phyloP scores from a whole-genome alignment of 2,329 filamentous ascomycete genomes.

The Botryotinia narcissicola region DNA sequence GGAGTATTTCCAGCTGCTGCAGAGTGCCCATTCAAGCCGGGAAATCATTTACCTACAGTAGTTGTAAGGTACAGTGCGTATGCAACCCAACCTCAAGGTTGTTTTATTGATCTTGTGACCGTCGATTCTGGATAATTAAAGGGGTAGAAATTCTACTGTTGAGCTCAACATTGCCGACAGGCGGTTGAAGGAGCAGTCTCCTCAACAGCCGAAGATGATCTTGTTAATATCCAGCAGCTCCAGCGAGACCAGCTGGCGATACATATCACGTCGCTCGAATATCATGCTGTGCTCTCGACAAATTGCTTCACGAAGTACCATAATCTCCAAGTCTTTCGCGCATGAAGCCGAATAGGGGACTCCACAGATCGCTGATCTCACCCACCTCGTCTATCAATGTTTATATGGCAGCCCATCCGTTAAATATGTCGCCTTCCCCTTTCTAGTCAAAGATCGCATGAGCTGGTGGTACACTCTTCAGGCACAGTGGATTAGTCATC shows the following conservation, averaged over 20 bases:
- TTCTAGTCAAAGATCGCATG: not conserved
- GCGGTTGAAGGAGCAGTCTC: not conserved
- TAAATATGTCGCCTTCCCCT: not conserved
- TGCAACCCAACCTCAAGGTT: not conserved
- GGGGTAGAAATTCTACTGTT: not conserved
- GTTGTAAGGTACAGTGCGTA: not conserved
- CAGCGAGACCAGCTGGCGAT: not conserved
- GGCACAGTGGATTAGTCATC: not conserved
- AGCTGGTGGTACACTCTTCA: not conserved
- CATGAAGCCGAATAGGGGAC: not conserved
- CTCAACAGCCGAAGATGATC: slow-evolving; percentile 9
- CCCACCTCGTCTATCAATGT: not conserved
- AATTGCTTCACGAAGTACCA: not conserved
- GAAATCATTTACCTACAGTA: not conserved
- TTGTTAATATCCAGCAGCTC: not conserved
- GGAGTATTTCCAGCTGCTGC: not conserved
- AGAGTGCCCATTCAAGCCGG: not conserved
- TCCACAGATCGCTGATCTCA: not conserved
- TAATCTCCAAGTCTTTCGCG: not conserved
- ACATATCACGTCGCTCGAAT: not conserved
- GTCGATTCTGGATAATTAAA: not conserved
- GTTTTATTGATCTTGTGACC: slow-evolving; percentile 6
- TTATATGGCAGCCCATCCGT: not conserved
- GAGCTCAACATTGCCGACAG: not conserved
- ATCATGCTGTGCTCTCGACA: not conserved